Base-by-base conservation (phyloP, 139 green algal genomes). In the Chlorella sp. region DNA sequence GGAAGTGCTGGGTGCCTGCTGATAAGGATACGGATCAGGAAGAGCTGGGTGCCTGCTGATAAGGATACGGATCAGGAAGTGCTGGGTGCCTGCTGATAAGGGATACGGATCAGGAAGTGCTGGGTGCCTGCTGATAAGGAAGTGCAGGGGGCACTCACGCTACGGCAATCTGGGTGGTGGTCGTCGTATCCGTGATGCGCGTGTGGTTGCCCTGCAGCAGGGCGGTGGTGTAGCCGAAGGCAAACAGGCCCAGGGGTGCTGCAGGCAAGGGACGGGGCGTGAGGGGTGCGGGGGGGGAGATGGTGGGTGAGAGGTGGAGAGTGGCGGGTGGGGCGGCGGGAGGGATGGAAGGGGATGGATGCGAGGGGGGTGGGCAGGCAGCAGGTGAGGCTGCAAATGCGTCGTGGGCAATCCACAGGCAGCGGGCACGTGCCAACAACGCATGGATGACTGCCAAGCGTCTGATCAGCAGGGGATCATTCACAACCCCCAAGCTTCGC, bases 131-230 rank as follows among this genome's bases (percentile, higher is more conserved):
- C 16, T 36, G 39, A 78, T 4, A 30, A 22, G 71, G 32, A 15
- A 68, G 40, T 19, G 32, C 12, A 7, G 37, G 12, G 0, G 39
- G 81, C 81, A 86, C 82, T 75, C 64, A 87, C 83, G 34, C 26
- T 26, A 68, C 84, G 18, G 84, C 84, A 9, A 88, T 18, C 68
- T 88, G 71, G 68, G n/a, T 39, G 0, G 66, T 39, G 0, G 66
- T 2, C 18, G 21, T 69, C 16, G 28, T 7, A 18, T 92, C 92
- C 4, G 92, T 90, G 77, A 91, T 91, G 30, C 48, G 66, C 0
- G 90, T 91, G 81, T 89, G 91, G 40, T 42, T 76, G n/a, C 88
- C 90, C 90, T 93, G 88, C 18, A 94, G 90, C 81, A 93, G 73
- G 0, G 85, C 82, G 4, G 92, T 92, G 22, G 92, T 93, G 73